A percentile compares a stretch with the other conserved stretches of the same genome.
phyloP scores from a whole-genome alignment of 352 stramenopile genomes.

The Phytopythium chamaehyphon region DNA sequence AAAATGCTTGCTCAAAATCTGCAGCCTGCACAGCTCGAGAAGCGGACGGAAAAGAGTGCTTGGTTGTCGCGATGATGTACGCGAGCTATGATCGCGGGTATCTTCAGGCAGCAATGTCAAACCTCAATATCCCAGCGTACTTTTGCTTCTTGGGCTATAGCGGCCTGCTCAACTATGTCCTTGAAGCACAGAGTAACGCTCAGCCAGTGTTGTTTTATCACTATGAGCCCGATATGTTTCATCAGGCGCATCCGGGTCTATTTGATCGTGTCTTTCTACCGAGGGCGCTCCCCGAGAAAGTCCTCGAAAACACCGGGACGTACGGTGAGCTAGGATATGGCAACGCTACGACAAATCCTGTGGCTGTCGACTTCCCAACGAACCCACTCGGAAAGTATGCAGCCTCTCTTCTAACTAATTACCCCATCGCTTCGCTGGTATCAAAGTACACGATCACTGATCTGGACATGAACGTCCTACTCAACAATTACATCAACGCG shows the following conservation, averaged over 20 bases:
- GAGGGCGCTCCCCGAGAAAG: conserved; percentile 10
- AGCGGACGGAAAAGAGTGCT: conserved; percentile 21
- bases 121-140: conserved; percentile 35
- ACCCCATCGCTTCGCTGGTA: conserved; percentile 15
- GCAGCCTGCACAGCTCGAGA: conserved; percentile 29
- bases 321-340: conserved; percentile 47
- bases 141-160: conserved; percentile 34
- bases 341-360: conserved; percentile 24
- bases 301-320: conserved; percentile 5
- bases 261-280: conserved; percentile 44
- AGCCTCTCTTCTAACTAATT: conserved; percentile 7
- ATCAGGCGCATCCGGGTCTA: conserved; percentile 17
- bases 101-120: conserved; percentile 26
- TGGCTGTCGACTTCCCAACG: conserved; percentile 33
- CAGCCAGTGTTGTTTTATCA: conserved; percentile 38
- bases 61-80: conserved; percentile 33
- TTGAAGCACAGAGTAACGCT: conserved; percentile 11
- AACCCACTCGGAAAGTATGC: conserved; percentile 27
- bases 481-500: conserved; percentile 9
- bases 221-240: conserved; percentile 45
- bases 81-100: conserved; percentile 20
- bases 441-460: conserved; percentile 21
- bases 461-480: conserved; percentile 26
- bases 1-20: conserved; percentile 28
- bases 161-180: conserved; percentile 7